phyloP scores from a whole-genome alignment of 257 asterid species.

The Gentiana macrophylla region DNA sequence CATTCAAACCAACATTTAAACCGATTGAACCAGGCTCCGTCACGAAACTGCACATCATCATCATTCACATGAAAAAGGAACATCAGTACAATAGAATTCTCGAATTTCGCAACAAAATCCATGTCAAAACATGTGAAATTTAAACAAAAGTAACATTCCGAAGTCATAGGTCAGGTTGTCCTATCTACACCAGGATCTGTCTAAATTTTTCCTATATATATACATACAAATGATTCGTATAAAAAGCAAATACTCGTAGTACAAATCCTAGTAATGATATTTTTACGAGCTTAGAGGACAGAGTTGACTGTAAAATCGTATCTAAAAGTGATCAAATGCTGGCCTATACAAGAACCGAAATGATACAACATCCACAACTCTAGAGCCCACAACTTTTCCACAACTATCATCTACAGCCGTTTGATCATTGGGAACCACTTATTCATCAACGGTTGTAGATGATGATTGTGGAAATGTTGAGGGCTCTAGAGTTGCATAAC shows the following conservation, averaged over 20 bases:
- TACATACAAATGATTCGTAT: too few species aligned
- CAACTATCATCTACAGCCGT: not conserved
- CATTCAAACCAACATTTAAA: slow-evolving; percentile 57
- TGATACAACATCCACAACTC: not conserved
- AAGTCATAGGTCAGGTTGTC: too few species aligned
- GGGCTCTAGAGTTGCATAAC: not conserved
- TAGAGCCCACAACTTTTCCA: not conserved
- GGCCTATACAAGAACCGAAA: not conserved
- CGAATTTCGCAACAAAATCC: not conserved
- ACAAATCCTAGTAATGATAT: too few species aligned
- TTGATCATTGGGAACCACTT: not conserved
- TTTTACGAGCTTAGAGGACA: too few species aligned
- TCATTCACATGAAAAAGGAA: not conserved
- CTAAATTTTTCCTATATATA: not conserved
- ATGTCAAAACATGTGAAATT: not conserved
- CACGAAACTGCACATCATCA: slow-evolving; percentile 45
- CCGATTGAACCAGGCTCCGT: slow-evolving; percentile 54
- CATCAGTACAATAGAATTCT: slow-evolving; percentile 2
- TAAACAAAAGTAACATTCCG: not conserved
- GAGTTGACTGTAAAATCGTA: too few species aligned
- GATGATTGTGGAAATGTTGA: not conserved
- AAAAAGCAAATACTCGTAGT: too few species aligned
- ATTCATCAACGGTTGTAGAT: not conserved
- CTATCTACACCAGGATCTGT: too few species aligned
- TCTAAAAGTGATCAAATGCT: not conserved